Evolutionary conservation across 495 filamentous ascomycete genomes (phyloP).

Genomic region (Bryoglossum gracile): DNA sequence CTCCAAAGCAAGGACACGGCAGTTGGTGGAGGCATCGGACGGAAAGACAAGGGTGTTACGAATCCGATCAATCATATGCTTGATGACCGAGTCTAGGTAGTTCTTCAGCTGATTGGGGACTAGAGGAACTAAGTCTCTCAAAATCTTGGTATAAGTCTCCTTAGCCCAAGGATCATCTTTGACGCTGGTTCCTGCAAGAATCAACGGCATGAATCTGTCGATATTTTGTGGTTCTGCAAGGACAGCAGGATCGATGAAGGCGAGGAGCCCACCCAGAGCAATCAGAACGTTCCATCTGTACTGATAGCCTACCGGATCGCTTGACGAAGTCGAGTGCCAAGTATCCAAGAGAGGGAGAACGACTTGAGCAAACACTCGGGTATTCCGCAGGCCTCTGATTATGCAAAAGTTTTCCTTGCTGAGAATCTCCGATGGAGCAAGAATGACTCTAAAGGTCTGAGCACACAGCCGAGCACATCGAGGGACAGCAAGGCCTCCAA

Average conservation of each 20-base stretch:
- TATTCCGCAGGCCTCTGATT: conserved; percentile 12
- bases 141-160: conserved; percentile 4
- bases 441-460: conserved; percentile 27
- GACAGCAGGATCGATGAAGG: conserved; percentile 3
- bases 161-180: conserved; percentile 14
- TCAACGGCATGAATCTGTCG: conserved; percentile 4
- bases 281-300: conserved; percentile 23
- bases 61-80: conserved; percentile 16
- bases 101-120: background rate
- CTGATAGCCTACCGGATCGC: conserved; percentile 7
- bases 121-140: conserved; percentile 6
- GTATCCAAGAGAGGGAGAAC: background rate
- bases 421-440: conserved; percentile 30
- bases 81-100: conserved; percentile 20
- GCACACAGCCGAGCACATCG: conserved; percentile 26
- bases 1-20: conserved; percentile 19
- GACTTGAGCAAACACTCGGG: background rate
- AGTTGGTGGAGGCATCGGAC: conserved; percentile 6
- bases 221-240: background rate
- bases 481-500: conserved; percentile 8
- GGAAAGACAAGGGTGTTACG: conserved; percentile 15
- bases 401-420: conserved; percentile 29
- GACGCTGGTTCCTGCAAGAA: conserved; percentile 16
- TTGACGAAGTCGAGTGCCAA: background rate
- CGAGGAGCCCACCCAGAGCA: conserved; percentile 19